Percentiles rank a stretch among this genome's conserved stretches.
phyloP scores from a whole-genome alignment of 2,329 filamentous ascomycete species.

The Paracamarosporium sp. region DNA sequence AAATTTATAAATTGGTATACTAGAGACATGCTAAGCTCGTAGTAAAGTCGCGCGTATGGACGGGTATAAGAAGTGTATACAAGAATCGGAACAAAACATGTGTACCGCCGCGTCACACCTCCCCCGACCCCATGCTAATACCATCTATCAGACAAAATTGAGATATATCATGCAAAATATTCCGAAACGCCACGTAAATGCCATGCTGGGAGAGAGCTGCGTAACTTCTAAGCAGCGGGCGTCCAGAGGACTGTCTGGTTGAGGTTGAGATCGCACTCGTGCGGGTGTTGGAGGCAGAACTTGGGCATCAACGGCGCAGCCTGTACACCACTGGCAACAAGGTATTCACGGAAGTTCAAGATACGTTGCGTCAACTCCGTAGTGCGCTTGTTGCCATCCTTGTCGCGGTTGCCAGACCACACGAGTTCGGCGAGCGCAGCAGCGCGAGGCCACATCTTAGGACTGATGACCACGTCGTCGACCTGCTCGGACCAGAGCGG shows the following conservation, averaged over 20 bases:
- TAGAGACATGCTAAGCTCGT: not conserved
- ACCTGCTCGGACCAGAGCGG: constrained; percentile 64
- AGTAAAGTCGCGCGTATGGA: not conserved
- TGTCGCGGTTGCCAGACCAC: constrained; percentile 63
- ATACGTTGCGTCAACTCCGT: constrained; percentile 63
- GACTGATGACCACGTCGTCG: constrained; percentile 59
- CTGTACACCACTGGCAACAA: constrained; percentile 61
- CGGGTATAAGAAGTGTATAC: not conserved
- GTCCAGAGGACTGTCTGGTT: constrained; percentile 53
- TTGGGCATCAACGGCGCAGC: constrained; percentile 62
- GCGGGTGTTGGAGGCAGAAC: constrained; percentile 65
- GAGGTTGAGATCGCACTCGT: constrained; percentile 63
- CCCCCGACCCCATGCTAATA: not conserved
- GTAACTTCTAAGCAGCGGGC: not conserved
- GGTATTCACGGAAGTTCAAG: constrained; percentile 66
- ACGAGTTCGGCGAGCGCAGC: constrained; percentile 63
- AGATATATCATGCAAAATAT: not conserved
- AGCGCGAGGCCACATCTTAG: constrained; percentile 63
- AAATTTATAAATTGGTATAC: too few species aligned
- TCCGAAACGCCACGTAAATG: constrained; percentile 1
- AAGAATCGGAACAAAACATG: not conserved
- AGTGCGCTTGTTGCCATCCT: constrained; percentile 58
- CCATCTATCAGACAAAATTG: not conserved
- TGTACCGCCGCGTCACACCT: not conserved
- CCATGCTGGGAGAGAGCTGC: not conserved